Evolutionary conservation across 2,329 filamentous ascomycete genomes (phyloP).

Genomic region (Phaeoacremonium minimum): DNA sequence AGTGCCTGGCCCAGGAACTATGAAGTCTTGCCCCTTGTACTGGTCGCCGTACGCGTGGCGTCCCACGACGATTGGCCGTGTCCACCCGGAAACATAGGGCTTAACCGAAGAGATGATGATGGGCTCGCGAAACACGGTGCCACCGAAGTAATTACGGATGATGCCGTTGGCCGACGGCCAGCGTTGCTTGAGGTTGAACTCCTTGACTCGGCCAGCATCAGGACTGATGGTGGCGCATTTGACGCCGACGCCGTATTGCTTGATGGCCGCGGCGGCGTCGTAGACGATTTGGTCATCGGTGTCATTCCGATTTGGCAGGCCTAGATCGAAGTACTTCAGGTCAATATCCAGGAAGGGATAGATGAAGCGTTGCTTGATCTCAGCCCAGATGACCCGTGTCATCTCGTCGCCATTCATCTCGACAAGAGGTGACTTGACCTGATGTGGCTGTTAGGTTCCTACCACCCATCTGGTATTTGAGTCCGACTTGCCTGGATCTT

Average conservation of each 20-base stretch:
- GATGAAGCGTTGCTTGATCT: slow-evolving; percentile 99
- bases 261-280: slow-evolving; percentile 93
- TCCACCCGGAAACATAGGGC: slow-evolving; percentile 91
- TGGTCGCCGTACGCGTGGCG: slow-evolving; percentile 98
- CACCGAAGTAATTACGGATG: slow-evolving; percentile 70
- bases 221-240: slow-evolving; percentile 99
- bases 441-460: no score
- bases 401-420: slow-evolving; percentile 94
- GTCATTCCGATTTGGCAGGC: slow-evolving; percentile 88
- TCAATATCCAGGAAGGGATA: slow-evolving; percentile 93
- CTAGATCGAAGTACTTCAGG: slow-evolving; percentile 95
- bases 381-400: slow-evolving; percentile 97
- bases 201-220: slow-evolving; percentile 90
- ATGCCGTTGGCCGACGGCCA: slow-evolving; percentile 97
- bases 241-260: slow-evolving; percentile 97
- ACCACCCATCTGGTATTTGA: no score
- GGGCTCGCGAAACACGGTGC: slow-evolving; percentile 97
- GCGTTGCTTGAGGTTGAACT: slow-evolving; percentile 99
- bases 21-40: slow-evolving; percentile 90
- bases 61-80: slow-evolving; percentile 98
- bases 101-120: slow-evolving; percentile 94
- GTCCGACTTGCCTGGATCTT: no score
- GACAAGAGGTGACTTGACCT: slow-evolving; percentile 94
- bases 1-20: slow-evolving; percentile 78
- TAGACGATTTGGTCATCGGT: slow-evolving; percentile 94